These are phyloP conservation scores for Paramecium primaurelia DNA, from an alignment of 73 alveolate genomes.

Conservation along the genomic window DNA sequence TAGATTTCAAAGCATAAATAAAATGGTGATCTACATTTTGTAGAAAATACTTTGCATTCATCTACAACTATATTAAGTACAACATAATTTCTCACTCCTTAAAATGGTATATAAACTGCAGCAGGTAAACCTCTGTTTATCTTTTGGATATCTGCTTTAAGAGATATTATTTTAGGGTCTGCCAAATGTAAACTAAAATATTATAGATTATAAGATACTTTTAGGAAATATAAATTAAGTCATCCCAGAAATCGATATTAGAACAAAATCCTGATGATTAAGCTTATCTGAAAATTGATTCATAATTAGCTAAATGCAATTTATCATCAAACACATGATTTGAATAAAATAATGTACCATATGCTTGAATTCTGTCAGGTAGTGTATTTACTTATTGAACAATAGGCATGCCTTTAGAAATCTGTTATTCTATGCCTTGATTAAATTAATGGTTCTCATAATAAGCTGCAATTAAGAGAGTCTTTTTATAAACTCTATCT, in stretches of 20 bases:
- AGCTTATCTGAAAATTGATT: not conserved
- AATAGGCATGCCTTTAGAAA: not conserved
- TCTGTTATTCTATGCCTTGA: not conserved
- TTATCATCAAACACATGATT: not conserved
- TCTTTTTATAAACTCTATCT: not conserved
- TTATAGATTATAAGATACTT: not conserved
- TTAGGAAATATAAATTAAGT: constrained; percentile 31
- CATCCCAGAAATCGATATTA: constrained; percentile 54
- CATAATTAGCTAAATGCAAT: not conserved
- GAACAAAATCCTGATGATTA: constrained; percentile 51
- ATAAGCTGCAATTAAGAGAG: not conserved
- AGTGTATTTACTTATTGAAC: not conserved
- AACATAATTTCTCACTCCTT: constrained; percentile 59
- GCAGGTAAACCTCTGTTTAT: constrained; percentile 73
- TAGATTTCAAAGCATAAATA: constrained; percentile 68
- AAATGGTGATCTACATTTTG: constrained; percentile 73
- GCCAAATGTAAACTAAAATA: constrained; percentile 23
- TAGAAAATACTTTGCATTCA: constrained; percentile 68
- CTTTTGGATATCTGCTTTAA: constrained; percentile 58
- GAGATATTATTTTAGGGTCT: constrained; percentile 48
- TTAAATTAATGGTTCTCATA: not conserved
- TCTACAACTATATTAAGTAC: constrained; percentile 63
- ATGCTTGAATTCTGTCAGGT: not conserved
- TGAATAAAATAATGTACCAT: not conserved
- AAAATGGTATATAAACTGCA: constrained; percentile 78